Conservation (phyloP, 1,284 basidiomycete genomes). For the Rhodotorula mucilaginosa region DNA sequence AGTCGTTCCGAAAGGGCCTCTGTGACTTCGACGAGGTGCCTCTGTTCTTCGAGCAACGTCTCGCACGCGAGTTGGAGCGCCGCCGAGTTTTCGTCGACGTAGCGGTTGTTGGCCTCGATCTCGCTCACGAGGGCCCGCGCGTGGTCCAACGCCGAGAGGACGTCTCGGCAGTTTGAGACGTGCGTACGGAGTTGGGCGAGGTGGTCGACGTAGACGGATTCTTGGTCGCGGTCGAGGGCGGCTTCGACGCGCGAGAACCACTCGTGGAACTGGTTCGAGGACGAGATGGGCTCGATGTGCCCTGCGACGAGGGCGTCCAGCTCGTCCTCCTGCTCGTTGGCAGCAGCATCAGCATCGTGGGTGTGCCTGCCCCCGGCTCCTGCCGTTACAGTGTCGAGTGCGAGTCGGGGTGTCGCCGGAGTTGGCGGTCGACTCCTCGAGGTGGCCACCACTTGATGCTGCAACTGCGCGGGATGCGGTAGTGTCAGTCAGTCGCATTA, state of each 20-base stretch:
- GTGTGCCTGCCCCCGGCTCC: slow-evolving; percentile 44
- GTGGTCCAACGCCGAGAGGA: slow-evolving; percentile 67
- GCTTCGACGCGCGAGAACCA: slow-evolving; percentile 80
- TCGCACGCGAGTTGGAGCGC: slow-evolving; percentile 87
- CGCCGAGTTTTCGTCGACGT: slow-evolving; percentile 82
- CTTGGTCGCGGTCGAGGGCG: slow-evolving; percentile 83
- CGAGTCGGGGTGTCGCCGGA: slow-evolving; percentile 7
- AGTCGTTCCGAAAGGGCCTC: slow-evolving; percentile 72
- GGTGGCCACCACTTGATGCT: neutral
- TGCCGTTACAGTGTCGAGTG: slow-evolving; percentile 38
- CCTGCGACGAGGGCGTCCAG: slow-evolving; percentile 58
- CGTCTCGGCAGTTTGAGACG: slow-evolving; percentile 67
- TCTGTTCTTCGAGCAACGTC: slow-evolving; percentile 77
- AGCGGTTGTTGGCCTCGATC: slow-evolving; percentile 76
- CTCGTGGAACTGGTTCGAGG: slow-evolving; percentile 90
- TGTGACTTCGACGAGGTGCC: slow-evolving; percentile 70
- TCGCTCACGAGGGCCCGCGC: slow-evolving; percentile 69
- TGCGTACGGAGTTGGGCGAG: slow-evolving; percentile 70
- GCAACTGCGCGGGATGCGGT: slow-evolving; percentile 3
- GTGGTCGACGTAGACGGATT: slow-evolving; percentile 81
- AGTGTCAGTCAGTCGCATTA: too few species aligned
- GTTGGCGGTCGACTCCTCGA: slow-evolving; percentile 19
- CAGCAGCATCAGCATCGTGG: neutral
- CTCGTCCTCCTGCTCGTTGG: neutral
- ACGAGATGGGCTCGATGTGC: slow-evolving; percentile 63